Evolutionary conservation across 352 stramenopile genomes (phyloP), one percentile per base, ranked within the genome.

Genomic region (Thraustotheca clavata): DNA sequence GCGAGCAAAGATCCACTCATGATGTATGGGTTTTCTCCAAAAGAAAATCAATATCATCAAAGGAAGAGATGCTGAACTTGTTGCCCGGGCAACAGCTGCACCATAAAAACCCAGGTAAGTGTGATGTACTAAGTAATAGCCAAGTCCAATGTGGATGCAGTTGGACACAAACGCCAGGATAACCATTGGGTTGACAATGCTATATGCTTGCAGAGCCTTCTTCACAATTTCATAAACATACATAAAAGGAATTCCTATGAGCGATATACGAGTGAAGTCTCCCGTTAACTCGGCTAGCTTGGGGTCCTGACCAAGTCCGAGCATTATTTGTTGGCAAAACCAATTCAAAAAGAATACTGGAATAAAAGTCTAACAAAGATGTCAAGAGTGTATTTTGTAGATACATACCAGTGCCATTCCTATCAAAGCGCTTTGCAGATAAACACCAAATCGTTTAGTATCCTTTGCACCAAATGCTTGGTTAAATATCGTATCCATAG

Each of bases 131-230:
- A 97, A 52, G 60, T 88, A 91, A 68, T 88, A 91, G 7, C 86
- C 86, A 1, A 90, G 48, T 3, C 68, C 48, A 11, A 80, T 62
- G 70, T 96, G 91, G 50, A 94, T 76, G 9, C 89, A 18, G 47
- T 93, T 92, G 68, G 76, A 80, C 9, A 84, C 65, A 27, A 87
- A 71, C 41, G 80, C 77, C 29, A 86, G 38, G 6, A 94, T 63
- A 3, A 79, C 79, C 43, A 92, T 87, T 0, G 87, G 84, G 31
- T 69, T 35, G 18, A 91, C 78, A 47, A 94, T 73, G 46, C 91
- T 94, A 67, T 92, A 77, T 26, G 88, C 83, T 70, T 95, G 84
- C n/a, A 88, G 77, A 1, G 94, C 59, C 67, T 95, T 95, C 50
- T 86, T 79, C 41, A 95, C 52, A 54, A 95, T 67, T 72, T 96